Conservation (phyloP, 257 asterid genomes). For the Primulina tabacum region DNA sequence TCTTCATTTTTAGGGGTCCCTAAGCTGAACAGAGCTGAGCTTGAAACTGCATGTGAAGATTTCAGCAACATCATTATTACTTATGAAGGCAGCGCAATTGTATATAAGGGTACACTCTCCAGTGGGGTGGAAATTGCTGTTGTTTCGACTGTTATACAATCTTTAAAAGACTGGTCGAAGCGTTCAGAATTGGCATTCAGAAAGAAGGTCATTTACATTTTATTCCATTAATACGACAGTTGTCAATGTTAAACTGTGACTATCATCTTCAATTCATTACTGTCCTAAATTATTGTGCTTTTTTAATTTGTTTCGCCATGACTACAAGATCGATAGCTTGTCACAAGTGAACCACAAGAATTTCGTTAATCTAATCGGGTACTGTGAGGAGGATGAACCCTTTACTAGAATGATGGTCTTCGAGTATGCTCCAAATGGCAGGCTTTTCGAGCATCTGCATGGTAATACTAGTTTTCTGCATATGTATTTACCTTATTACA, state of each 20-base stretch:
- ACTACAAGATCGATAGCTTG: slow-evolving; percentile 60
- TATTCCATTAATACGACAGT: not conserved
- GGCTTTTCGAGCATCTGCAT: slow-evolving; percentile 78
- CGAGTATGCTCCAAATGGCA: slow-evolving; percentile 93
- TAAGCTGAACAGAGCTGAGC: slow-evolving; percentile 73
- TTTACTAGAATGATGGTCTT: slow-evolving; percentile 95
- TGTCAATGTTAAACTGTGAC: not conserved
- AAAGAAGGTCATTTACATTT: slow-evolving; percentile 55
- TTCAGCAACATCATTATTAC: slow-evolving; percentile 72
- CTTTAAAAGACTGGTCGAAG: slow-evolving; percentile 69
- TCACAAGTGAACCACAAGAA: slow-evolving; percentile 94
- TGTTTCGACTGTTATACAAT: slow-evolving; percentile 57
- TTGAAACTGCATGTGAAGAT: slow-evolving; percentile 92
- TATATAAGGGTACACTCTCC: slow-evolving; percentile 89
- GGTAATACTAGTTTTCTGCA: slow-evolving; percentile 40
- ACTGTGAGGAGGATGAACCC: slow-evolving; percentile 86
- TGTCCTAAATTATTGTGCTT: slow-evolving; percentile 13
- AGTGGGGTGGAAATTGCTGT: slow-evolving; percentile 95
- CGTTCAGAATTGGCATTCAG: slow-evolving; percentile 63
- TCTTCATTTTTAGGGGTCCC: slow-evolving; percentile 65
- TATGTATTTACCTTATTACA: not conserved
- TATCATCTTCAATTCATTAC: not conserved
- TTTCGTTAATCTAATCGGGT: slow-evolving; percentile 81
- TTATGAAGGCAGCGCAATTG: slow-evolving; percentile 45
- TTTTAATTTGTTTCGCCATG: not conserved